Base-by-base conservation (phyloP, 2,329 filamentous ascomycete genomes). In the Sporothrix globosa region DNA sequence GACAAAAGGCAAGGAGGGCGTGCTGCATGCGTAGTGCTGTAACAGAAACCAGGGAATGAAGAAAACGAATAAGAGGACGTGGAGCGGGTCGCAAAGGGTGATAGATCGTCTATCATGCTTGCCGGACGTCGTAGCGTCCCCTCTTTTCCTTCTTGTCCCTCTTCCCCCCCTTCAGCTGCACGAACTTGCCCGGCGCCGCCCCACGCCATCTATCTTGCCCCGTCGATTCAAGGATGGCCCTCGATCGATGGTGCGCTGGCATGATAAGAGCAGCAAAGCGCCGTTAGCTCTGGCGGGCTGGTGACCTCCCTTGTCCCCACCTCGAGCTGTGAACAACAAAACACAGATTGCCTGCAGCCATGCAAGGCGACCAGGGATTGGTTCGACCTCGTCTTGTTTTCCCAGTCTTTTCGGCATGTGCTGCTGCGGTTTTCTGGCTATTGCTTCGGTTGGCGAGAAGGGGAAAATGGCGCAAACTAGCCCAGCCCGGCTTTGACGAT, bases 401-500 rank as follows among this genome's bases (percentile, higher is more conserved):
- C 7, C 19, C 7, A 17, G 11, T 58, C 24, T 30, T 9, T 30
- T 19, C 17, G 24, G 17, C 24, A 6, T 17, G 27, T 50, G 44
- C 24, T 41, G 19, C 46, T 65, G 44, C 46, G 9, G 24, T 21
- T n/a, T 46, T 2, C 39, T 9, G 14, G 39, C 39, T 19, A 21
- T 2, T 3, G 14, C 21, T 19, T 27, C 21, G 30, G 41, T 27
- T 50, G 44, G 9, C 24, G 11, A 9, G 41, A 27, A 13, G 13
- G 46, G 46, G 46, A 39, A 53, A 66, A 66, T 66, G 46, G 27
- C 63, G 63, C 46, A 52, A 34, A 19, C 44, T 66, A 66, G 63
- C 46, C 44, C 27, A 66, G 46, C 46, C 44, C 27, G 24, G 44
- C 24, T 34, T 48, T 19, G 61, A 65, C 44, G 46, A 65, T 24